Evolutionary conservation across 768 basidiomycete species (phyloP).

Genomic region (Boletales sp.): DNA sequence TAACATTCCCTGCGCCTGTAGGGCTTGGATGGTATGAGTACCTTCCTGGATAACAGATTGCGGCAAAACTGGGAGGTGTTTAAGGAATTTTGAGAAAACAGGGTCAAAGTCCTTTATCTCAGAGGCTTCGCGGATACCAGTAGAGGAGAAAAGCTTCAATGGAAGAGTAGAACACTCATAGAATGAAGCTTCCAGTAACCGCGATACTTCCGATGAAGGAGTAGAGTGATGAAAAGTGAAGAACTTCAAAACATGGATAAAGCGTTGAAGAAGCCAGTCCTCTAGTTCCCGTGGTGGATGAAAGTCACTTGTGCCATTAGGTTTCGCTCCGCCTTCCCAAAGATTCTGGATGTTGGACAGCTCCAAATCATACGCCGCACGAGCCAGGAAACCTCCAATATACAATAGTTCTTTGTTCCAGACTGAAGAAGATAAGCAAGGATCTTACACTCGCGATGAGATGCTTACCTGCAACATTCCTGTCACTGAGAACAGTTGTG

Average conservation of each 20-base stretch:
- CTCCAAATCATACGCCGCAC: slow-evolving; percentile 84
- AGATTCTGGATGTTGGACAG: slow-evolving; percentile 53
- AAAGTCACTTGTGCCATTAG: slow-evolving; percentile 25
- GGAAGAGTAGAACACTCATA: slow-evolving; percentile 56
- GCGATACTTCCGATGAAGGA: slow-evolving; percentile 76
- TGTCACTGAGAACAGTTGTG: slow-evolving; percentile 52
- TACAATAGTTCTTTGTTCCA: slow-evolving; percentile 92
- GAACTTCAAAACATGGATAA: slow-evolving; percentile 80
- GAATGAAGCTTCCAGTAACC: slow-evolving; percentile 70
- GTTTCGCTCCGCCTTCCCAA: slow-evolving; percentile 51
- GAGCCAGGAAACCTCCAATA: slow-evolving; percentile 78
- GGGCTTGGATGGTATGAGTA: slow-evolving; percentile 52
- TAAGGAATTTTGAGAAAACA: slow-evolving; percentile 70
- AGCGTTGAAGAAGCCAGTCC: slow-evolving; percentile 52
- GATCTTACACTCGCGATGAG: not conserved
- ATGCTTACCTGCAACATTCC: slow-evolving; percentile 66
- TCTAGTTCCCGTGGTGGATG: slow-evolving; percentile 40
- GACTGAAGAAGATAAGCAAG: slow-evolving; percentile 35
- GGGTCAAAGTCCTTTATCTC: slow-evolving; percentile 74
- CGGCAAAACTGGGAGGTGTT: slow-evolving; percentile 71
- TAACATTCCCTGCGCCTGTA: slow-evolving; percentile 64
- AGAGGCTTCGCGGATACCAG: slow-evolving; percentile 62
- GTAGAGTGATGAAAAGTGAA: slow-evolving; percentile 90
- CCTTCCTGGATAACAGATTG: slow-evolving; percentile 55
- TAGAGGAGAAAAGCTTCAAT: slow-evolving; percentile 72